Evolutionary conservation across 805 yeast genomes (phyloP), one percentile per base, ranked within the genome.

Genomic region (Saturnispora sanitii): DNA sequence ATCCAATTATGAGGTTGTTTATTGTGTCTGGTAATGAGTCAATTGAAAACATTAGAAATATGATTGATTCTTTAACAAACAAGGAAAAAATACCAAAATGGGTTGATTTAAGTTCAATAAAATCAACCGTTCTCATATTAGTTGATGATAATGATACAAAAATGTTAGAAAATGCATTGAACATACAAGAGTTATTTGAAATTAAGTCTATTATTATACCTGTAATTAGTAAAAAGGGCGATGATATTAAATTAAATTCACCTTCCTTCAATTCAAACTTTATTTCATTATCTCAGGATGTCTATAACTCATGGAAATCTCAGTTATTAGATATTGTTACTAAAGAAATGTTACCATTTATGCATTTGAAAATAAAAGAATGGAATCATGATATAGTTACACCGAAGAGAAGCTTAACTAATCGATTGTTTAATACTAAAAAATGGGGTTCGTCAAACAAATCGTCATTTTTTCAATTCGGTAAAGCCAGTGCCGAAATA

Each of bases 331-430:
- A 77, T 25, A 59, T 73, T 41, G 63, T 76, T 8, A 61, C 61
- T 27, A 70, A 69, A 47, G 60, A 62, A 35, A 60, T 82, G 43
- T 66, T 85, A 1, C 95, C 96, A 0, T 88, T 78, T 56, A 85
- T 92, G 95, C 87, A 85, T 53, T 62, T 73, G 42, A 81, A 84
- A 52, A 73, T 86, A n/a, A 66, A 79, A 26, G 57, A 72, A 12
- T 88, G 96, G 96, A 88, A 80, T 45, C 95, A 87, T 50, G 83
- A 78, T 52, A 69, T 82, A 4, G 73, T 86, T 12, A 73, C 77
- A 31, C 88, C 94, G 4, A 70, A 88, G 45, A 77, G 77, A 48
- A 83, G 94, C 20, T 62, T 84, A 17, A 73, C 94, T 0, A 82
- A 85, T 15, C 63, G 88, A 44, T 71, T 79, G 48, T 84, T 80